A percentile compares a stretch with the other conserved stretches of the same genome.
These are phyloP conservation scores for Neurospora crassa DNA, from an alignment of 2,329 filamentous ascomycete genomes.

Conservation along the genomic window DNA sequence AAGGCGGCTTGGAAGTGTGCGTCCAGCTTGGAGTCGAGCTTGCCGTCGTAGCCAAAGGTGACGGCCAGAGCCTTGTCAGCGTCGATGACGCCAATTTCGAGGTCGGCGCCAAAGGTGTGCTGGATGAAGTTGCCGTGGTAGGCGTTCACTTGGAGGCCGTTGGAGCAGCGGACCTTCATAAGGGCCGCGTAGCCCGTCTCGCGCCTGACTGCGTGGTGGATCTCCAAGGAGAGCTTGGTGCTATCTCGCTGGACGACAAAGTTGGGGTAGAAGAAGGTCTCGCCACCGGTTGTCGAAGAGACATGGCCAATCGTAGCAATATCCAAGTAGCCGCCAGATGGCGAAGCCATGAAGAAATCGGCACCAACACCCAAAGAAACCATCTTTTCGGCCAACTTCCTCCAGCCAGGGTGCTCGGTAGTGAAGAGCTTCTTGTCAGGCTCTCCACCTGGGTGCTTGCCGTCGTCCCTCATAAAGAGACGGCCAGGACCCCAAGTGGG, in stretches of 20 bases:
- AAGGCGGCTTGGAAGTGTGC: conserved; percentile 95
- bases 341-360: conserved; percentile 91
- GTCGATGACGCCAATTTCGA: conserved; percentile 88
- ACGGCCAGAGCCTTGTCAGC: conserved; percentile 89
- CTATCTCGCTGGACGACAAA: conserved; percentile 83
- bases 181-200: conserved; percentile 93
- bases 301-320: conserved; percentile 88
- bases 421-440: conserved; percentile 85
- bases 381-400: conserved; percentile 79
- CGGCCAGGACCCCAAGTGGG: conserved; percentile 87
- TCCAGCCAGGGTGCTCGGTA: conserved; percentile 83
- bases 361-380: conserved; percentile 76
- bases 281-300: conserved; percentile 81
- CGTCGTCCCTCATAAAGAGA: conserved; percentile 78
- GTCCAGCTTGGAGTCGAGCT: conserved; percentile 92
- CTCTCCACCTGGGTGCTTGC: conserved; percentile 76
- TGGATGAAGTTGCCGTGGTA: conserved; percentile 97
- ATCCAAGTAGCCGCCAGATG: conserved; percentile 83
- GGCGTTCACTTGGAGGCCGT: conserved; percentile 83
- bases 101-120: conserved; percentile 86
- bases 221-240: conserved; percentile 73
- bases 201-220: conserved; percentile 75
- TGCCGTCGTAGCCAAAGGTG: conserved; percentile 90
- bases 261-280: conserved; percentile 95
- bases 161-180: conserved; percentile 98